A percentile compares a stretch with the other conserved stretches of the same genome.
These are phyloP conservation scores for Nidularia sp. DNA, from an alignment of 768 basidiomycete genomes.

Conservation along the genomic window DNA sequence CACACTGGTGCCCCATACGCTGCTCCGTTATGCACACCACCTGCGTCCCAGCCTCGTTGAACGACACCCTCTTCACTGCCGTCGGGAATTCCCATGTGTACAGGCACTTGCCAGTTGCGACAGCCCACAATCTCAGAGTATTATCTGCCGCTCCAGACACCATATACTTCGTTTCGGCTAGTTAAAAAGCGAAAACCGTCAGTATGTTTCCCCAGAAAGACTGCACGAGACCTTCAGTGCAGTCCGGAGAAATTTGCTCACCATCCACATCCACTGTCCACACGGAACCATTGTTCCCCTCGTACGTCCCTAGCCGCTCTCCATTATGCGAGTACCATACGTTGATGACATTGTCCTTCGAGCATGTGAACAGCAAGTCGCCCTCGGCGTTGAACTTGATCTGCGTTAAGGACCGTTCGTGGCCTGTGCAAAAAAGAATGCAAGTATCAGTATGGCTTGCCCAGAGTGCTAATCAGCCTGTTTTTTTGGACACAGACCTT, in stretches of 20 bases:
- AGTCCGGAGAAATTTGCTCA: slow-evolving; percentile 35
- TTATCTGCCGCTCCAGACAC: slow-evolving; percentile 95
- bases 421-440: slow-evolving; percentile 50
- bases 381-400: slow-evolving; percentile 97
- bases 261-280: slow-evolving; percentile 98
- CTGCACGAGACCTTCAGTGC: background rate
- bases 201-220: background rate
- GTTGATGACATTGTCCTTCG: slow-evolving; percentile 93
- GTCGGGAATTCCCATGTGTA: slow-evolving; percentile 98
- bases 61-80: slow-evolving; percentile 93
- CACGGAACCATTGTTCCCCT: slow-evolving; percentile 92
- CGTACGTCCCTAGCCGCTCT: slow-evolving; percentile 93
- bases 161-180: slow-evolving; percentile 79
- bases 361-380: slow-evolving; percentile 92
- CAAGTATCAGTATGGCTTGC: background rate
- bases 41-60: slow-evolving; percentile 79
- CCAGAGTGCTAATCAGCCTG: background rate
- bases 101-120: slow-evolving; percentile 86
- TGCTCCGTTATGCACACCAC: slow-evolving; percentile 96
- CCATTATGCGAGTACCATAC: slow-evolving; percentile 98
- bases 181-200: too few species aligned
- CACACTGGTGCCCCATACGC: slow-evolving; percentile 89
- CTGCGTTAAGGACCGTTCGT: slow-evolving; percentile 95
- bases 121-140: slow-evolving; percentile 84
- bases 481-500: slow-evolving; percentile 37